Evolutionary conservation across 2,329 filamentous ascomycete genomes (phyloP), one percentile per base, ranked within the genome.

Genomic region (Rachicladosporium sp.): DNA sequence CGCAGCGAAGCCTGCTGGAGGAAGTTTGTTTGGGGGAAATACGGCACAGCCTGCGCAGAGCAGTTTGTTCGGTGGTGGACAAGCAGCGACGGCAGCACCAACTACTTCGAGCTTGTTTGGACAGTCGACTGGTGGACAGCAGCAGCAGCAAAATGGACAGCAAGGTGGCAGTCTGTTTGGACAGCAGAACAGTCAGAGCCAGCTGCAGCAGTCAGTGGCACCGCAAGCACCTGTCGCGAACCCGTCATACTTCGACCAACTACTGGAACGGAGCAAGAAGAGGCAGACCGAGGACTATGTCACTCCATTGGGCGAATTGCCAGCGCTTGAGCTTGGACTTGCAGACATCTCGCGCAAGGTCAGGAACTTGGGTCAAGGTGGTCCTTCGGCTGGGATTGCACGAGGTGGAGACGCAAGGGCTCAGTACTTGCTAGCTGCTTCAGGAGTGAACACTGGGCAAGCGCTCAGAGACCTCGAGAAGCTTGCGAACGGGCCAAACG

Each of bases 371-470:
- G 81, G 79, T 54, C 79, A 81, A 59, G 77, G 93, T 15, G 78
- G 80, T 32, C 74, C 80, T 13, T 70, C 69, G 9, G 49, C 73
- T 59, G 65, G 69, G 40, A 62, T 67, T 39, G 62, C 57, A 9
- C 61, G 60, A 36, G 55, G 59, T 37, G 58, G 59, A 7, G 66
- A 66, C 44, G 67, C 58, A 42, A 73, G 71, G 53, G 75, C 75
- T 64, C 89, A 95, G 59, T 95, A 94, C 61, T 71, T 96, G 31
- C 78, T 98, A 36, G 87, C 89, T 21, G 89, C 85, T 6, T 96
- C 91, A 9, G 91, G 91, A 29, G 83, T 98, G 42, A 86, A 93
- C 54, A 85, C 89, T 10, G 81, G 83, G 31, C 74, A 81, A 46
- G 85, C 89, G 10, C 76, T 93, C 37, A 83, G 83, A 58, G 89